Conservation (phyloP, 345 rosid genomes). For the Salix suchowensis region DNA sequence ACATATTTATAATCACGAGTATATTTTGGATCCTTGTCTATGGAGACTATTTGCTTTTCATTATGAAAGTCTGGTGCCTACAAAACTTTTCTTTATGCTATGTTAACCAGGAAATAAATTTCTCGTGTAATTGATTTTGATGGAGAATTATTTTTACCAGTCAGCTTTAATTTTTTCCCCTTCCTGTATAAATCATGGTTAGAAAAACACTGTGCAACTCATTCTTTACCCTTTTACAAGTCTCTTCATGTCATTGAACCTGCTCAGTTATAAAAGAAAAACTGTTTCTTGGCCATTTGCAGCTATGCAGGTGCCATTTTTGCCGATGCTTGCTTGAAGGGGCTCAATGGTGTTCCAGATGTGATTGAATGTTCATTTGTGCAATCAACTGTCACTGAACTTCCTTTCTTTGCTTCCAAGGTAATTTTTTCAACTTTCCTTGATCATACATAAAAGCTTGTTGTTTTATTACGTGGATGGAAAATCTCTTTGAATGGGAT, state of each 20-base stretch:
- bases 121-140: neutral
- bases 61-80: neutral
- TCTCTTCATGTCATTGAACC: neutral
- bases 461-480: neutral
- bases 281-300: constrained; percentile 4
- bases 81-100: neutral
- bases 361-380: constrained; percentile 75
- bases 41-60: neutral
- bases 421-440: constrained; percentile 24
- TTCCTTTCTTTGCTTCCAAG: constrained; percentile 85
- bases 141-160: neutral
- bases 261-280: neutral
- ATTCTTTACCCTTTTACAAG: neutral
- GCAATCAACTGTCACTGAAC: constrained; percentile 67
- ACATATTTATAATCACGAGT: neutral
- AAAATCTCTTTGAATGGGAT: neutral
- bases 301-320: constrained; percentile 88
- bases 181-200: neutral
- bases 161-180: neutral
- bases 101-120: neutral
- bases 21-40: neutral
- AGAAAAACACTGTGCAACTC: neutral
- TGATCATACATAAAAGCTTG: neutral
- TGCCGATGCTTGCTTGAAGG: constrained; percentile 84
- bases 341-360: constrained; percentile 75